Conservation (phyloP, 306 rosid species). For the Pterocarpus santalinus region DNA sequence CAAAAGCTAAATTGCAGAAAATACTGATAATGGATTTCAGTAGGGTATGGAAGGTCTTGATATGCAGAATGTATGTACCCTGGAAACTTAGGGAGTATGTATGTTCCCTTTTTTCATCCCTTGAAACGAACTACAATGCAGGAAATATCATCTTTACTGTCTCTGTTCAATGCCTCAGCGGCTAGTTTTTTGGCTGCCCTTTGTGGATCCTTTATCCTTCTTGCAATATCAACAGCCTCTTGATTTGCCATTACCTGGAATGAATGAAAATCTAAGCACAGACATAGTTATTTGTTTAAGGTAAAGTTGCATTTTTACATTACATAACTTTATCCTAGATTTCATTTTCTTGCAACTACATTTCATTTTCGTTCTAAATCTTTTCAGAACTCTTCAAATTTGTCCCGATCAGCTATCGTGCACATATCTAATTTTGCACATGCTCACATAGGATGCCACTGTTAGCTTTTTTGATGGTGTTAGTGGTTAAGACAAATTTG, state of each 20-base stretch:
- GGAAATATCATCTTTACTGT: conserved; percentile 90
- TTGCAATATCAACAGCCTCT: conserved; percentile 86
- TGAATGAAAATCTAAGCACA: neutral
- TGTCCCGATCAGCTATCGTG: neutral
- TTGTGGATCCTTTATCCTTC: conserved; percentile 73
- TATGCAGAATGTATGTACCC: conserved; percentile 47
- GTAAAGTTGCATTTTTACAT: neutral
- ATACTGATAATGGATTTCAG: conserved; percentile 38
- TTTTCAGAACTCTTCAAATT: conserved; percentile 14
- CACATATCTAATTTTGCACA: neutral
- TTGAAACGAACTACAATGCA: conserved; percentile 87
- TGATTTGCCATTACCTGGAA: conserved; percentile 86
- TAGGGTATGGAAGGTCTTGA: conserved; percentile 33
- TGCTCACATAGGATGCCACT: neutral
- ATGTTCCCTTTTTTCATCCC: conserved; percentile 49
- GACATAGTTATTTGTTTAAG: neutral
- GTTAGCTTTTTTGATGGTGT: neutral
- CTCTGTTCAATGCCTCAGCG: conserved; percentile 75
- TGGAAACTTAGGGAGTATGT: conserved; percentile 35
- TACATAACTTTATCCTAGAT: neutral
- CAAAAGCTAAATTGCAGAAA: conserved; percentile 50
- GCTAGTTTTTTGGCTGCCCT: conserved; percentile 77
- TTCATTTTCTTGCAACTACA: neutral
- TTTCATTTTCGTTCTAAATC: neutral
- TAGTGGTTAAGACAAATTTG: neutral